These are phyloP conservation scores for Magnaporthiopsis rhizophila DNA, from an alignment of 2,329 filamentous ascomycete genomes.

Conservation along the genomic window DNA sequence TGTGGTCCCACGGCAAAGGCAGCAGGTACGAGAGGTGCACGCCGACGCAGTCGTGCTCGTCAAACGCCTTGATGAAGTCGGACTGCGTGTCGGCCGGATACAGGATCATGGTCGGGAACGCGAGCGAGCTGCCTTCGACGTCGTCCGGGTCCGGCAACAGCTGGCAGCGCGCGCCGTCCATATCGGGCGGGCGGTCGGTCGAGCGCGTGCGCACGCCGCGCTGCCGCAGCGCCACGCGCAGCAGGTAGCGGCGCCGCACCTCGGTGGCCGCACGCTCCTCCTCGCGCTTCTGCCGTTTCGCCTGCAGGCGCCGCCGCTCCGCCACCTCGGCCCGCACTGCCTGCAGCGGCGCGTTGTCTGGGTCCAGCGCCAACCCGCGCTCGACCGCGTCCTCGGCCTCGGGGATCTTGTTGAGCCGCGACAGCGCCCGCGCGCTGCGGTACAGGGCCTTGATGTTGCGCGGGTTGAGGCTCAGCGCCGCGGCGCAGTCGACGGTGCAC, in stretches of 20 bases:
- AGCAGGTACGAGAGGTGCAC: constrained; percentile 82
- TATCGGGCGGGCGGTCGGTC: constrained; percentile 69
- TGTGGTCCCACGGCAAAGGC: constrained; percentile 82
- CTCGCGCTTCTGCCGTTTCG: constrained; percentile 37
- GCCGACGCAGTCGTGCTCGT: constrained; percentile 64
- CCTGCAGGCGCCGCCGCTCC: constrained; percentile 49
- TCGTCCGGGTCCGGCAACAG: constrained; percentile 68
- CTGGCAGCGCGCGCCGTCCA: constrained; percentile 71
- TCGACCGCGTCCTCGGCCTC: constrained; percentile 77
- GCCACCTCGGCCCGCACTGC: constrained; percentile 48
- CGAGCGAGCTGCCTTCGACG: constrained; percentile 49
- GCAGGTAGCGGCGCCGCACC: constrained; percentile 48
- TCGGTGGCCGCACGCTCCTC: constrained; percentile 47
- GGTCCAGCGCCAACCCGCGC: constrained; percentile 65
- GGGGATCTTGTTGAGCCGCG: constrained; percentile 66
- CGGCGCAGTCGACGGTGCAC: constrained; percentile 77
- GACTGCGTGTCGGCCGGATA: constrained; percentile 78
- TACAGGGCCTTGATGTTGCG: constrained; percentile 86
- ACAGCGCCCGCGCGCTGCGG: constrained; percentile 68
- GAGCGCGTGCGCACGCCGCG: constrained; percentile 61
- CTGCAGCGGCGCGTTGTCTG: constrained; percentile 58
- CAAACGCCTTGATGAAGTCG: constrained; percentile 85
- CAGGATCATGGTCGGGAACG: constrained; percentile 72
- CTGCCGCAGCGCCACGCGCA: constrained; percentile 58
- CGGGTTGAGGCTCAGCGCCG: constrained; percentile 70